Evolutionary conservation across 768 basidiomycete species (phyloP), one percentile per base, ranked within the genome.

Genomic region (Leccinellum rugosiceps): DNA sequence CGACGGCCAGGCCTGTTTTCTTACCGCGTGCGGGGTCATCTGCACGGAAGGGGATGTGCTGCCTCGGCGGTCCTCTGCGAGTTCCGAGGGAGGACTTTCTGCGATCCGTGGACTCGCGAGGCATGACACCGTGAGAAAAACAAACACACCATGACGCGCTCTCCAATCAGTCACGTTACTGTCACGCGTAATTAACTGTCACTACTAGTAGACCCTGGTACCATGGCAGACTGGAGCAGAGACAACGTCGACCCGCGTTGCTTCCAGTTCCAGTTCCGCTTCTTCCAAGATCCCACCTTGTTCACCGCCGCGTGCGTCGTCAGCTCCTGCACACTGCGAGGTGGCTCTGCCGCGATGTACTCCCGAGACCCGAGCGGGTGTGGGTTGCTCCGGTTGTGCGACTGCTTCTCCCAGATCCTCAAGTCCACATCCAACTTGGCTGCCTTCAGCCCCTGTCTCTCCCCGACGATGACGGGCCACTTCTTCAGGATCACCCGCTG

Each of bases 21-120:
- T 89, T 91, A 17, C 90, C 90, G 55, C 86, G 87, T 50, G 82
- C 82, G 11, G 84, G 82, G 63, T 91, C 87, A 61, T 90, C 87
- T 3, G 87, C 89, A 50, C 87, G 83, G 65, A 87, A 92, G 1
- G 90, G 90, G 14, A 89, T 80, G 63, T 92, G 88, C 5, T 82
- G 78, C 64, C 85, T 84, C 63, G 82, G 84, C 1, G 79, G 79
- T 1, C 82, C 83, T 23, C 86, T 80, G 41, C 87, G 79, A 15
- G 73, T 68, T 11, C 76, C 79, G 17, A 80, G 50, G 45, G 76
- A 77, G 38, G 71, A 74, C 62, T 74, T 72, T 64, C 71, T 67
- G 44, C 68, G 70, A 14, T 62, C 61, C 25, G 64, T 45, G 11
- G 59, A 50, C 52, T 65, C 65, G 51, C 63, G 63, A 23, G 73